These are phyloP conservation scores for Apiospora sp. DNA, from an alignment of 2,329 filamentous ascomycete genomes.

Conservation along the genomic window DNA sequence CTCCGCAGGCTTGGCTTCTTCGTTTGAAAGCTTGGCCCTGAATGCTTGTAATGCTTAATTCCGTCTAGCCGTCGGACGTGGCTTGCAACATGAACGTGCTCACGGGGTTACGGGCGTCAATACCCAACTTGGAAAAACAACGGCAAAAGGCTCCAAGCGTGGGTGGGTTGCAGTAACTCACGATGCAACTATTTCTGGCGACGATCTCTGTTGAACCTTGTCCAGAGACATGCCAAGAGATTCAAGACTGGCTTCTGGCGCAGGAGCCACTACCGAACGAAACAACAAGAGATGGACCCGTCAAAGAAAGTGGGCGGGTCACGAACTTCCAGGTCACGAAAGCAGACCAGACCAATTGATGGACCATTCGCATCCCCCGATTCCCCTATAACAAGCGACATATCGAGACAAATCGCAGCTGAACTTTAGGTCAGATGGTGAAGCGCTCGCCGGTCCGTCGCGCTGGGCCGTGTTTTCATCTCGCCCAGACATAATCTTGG, in stretches of 20 bases:
- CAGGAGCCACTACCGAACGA: slow-evolving; percentile 4
- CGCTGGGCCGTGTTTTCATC: neutral
- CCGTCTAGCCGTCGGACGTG: slow-evolving; percentile 1
- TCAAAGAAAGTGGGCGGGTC: neutral
- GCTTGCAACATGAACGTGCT: slow-evolving; percentile 21
- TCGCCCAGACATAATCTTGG: neutral
- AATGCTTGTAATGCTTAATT: slow-evolving; percentile 14
- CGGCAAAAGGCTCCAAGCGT: neutral
- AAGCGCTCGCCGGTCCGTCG: neutral
- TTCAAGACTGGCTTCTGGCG: slow-evolving; percentile 15
- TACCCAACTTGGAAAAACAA: neutral
- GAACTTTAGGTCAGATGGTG: neutral
- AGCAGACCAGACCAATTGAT: neutral
- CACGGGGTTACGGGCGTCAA: slow-evolving; percentile 15
- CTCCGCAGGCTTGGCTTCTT: neutral
- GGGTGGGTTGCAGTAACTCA: neutral
- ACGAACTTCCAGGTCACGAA: neutral
- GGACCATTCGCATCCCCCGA: neutral
- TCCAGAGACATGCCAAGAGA: slow-evolving; percentile 20
- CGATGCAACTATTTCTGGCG: neutral
- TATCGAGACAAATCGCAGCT: neutral
- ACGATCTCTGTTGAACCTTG: slow-evolving; percentile 10
- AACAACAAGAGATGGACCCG: slow-evolving; percentile 11
- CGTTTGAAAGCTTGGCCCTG: neutral
- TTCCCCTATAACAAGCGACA: neutral